These are phyloP conservation scores for Candida parachauliodes DNA, from an alignment of 805 yeast species.

Conservation along the genomic window DNA sequence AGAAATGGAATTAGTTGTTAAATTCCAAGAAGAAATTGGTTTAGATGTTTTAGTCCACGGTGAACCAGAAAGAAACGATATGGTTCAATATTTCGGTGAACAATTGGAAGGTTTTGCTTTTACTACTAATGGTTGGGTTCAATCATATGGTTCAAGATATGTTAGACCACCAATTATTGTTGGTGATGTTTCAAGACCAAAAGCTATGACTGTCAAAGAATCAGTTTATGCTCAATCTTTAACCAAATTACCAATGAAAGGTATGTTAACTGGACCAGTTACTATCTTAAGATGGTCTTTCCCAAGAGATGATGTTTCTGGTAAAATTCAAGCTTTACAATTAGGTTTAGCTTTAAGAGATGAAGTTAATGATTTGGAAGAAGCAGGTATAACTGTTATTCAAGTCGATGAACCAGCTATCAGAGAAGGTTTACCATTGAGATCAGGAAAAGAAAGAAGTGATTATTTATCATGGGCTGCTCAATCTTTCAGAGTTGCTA, in stretches of 20 bases:
- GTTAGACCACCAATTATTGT: conserved; percentile 99
- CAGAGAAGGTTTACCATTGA: conserved; percentile 99
- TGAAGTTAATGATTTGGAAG: conserved; percentile 97
- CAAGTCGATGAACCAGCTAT: conserved; percentile 99
- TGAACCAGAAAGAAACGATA: conserved; percentile 99
- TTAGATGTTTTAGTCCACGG: conserved; percentile 98
- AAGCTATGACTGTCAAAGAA: conserved; percentile 98
- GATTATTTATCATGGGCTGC: conserved; percentile 99
- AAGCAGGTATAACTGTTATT: conserved; percentile 95
- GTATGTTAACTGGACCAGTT: conserved; percentile 99
- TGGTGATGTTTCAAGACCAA: conserved; percentile 98
- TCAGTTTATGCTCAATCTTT: conserved; percentile 98
- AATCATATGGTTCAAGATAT: conserved; percentile 99
- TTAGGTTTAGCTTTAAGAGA: conserved; percentile 97
- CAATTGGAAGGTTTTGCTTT: conserved; percentile 97
- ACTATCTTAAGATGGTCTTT: conserved; percentile 99
- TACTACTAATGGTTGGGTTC: conserved; percentile 99
- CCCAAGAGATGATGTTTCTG: conserved; percentile 98
- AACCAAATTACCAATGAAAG: conserved; percentile 95
- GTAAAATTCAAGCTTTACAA: conserved; percentile 92
- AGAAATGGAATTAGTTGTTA: conserved; percentile 92
- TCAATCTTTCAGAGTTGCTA: conserved; percentile 98
- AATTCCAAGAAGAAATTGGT: conserved; percentile 99
- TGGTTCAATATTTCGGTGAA: conserved; percentile 99
- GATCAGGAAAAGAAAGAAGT: conserved; percentile 95